These are phyloP conservation scores for Fagus sylvatica DNA, from an alignment of 306 rosid species.

Conservation along the genomic window DNA sequence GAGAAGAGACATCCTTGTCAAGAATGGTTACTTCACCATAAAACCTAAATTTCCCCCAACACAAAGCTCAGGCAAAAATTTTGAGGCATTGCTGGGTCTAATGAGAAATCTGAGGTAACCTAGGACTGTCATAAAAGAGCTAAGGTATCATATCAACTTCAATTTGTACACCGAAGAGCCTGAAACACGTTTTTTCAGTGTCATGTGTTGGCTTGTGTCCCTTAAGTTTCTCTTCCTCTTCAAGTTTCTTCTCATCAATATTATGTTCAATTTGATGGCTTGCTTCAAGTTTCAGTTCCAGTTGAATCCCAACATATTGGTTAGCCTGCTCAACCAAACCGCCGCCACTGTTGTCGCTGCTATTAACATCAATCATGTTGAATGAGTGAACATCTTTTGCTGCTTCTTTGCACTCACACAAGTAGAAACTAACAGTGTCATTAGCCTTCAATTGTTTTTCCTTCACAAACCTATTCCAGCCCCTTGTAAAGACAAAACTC, in stretches of 20 bases:
- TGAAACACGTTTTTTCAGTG: slow-evolving; percentile 13
- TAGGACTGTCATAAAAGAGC: background rate
- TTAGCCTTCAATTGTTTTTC: slow-evolving; percentile 46
- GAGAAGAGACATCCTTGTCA: background rate
- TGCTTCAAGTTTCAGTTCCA: slow-evolving; percentile 6
- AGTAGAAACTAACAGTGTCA: slow-evolving; percentile 50
- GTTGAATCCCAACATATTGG: background rate
- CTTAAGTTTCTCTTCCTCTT: background rate
- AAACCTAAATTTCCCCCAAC: background rate
- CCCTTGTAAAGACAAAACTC: slow-evolving; percentile 66
- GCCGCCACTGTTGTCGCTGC: background rate
- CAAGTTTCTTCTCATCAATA: background rate
- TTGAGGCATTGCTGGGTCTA: background rate
- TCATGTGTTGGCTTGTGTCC: background rate
- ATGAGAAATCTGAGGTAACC: background rate
- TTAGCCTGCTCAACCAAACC: slow-evolving; percentile 9
- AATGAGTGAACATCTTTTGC: background rate
- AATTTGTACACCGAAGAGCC: slow-evolving; percentile 36
- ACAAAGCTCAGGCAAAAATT: background rate
- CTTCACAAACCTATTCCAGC: slow-evolving; percentile 72
- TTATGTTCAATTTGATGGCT: background rate
- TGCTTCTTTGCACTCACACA: slow-evolving; percentile 30
- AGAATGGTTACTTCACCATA: background rate
- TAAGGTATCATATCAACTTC: background rate
- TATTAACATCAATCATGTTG: slow-evolving; percentile 39